phyloP scores from a whole-genome alignment of 2,329 filamentous ascomycete genomes.

The Pseudogymnoascus sp. region DNA sequence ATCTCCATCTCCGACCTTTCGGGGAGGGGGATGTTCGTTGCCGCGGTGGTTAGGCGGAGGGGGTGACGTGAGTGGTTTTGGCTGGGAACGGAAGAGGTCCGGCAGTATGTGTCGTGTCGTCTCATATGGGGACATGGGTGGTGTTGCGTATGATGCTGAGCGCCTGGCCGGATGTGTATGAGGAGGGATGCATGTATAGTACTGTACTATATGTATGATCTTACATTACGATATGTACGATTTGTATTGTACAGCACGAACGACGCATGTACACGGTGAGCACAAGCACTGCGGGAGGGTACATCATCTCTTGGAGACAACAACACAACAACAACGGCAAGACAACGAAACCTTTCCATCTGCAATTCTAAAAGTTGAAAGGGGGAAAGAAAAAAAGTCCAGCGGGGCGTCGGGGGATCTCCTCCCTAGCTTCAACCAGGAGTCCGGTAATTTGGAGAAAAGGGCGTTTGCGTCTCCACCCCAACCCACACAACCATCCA shows the following conservation, averaged over 20 bases:
- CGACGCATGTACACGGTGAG: not conserved
- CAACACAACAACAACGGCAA: not conserved
- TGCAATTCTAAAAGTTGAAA: not conserved
- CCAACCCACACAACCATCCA: not conserved
- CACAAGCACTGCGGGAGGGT: not conserved
- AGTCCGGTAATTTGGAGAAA: constrained; percentile 5
- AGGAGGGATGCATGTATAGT: not conserved
- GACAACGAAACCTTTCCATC: not conserved
- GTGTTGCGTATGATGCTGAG: not conserved
- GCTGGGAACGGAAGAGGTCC: constrained; percentile 1
- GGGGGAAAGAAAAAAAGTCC: not conserved
- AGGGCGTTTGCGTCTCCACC: not conserved
- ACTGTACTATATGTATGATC: not conserved
- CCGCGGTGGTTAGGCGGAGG: not conserved
- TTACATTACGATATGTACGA: not conserved
- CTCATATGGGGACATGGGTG: not conserved
- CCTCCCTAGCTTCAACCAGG: not conserved
- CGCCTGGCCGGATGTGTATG: not conserved
- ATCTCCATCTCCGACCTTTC: not conserved
- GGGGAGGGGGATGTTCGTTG: not conserved
- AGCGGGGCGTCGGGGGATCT: not conserved
- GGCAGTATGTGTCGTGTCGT: not conserved
- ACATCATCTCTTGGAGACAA: not conserved
- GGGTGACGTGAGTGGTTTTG: not conserved
- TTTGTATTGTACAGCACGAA: not conserved